phyloP scores from a whole-genome alignment of 805 yeast genomes.

The Saccharomycopsis sp. region DNA sequence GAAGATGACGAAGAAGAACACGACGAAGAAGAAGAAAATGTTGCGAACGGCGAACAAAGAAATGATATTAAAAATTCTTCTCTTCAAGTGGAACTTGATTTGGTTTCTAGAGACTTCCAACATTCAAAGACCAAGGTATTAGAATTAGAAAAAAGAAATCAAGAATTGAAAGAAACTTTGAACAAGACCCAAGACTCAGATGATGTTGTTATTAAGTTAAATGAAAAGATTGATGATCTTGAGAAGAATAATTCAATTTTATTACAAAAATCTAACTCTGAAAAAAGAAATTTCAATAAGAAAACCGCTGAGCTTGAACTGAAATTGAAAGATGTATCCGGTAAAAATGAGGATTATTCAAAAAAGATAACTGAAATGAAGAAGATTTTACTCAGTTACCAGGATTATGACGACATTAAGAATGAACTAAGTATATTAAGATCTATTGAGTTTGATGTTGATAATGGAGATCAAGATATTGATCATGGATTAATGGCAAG shows the following conservation, averaged over 20 bases:
- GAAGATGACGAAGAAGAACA: conserved; percentile 26
- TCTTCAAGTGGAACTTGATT: conserved; percentile 38
- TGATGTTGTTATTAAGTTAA: conserved; percentile 21
- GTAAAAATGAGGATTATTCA: conserved; percentile 37
- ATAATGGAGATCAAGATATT: conserved; percentile 27
- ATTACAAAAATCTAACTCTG: conserved; percentile 28
- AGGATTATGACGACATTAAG: conserved; percentile 77
- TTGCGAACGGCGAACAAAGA: conserved; percentile 24
- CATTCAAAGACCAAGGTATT: conserved; percentile 56
- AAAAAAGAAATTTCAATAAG: conserved; percentile 24
- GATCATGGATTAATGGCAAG: conserved; percentile 61
- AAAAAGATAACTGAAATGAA: conserved; percentile 46
- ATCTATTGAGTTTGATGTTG: conserved; percentile 66
- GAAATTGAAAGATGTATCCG: conserved; percentile 32
- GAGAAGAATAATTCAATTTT: conserved; percentile 23
- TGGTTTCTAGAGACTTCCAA: conserved; percentile 71
- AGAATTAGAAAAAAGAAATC: conserved; percentile 73
- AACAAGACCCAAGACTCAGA: conserved; percentile 22
- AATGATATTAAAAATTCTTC: conserved; percentile 6
- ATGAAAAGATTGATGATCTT: conserved; percentile 25
- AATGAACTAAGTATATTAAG: conserved; percentile 66
- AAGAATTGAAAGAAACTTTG: conserved; percentile 61
- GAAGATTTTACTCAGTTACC: conserved; percentile 40
- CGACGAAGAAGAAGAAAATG: conserved; percentile 8
- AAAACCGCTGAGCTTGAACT: conserved; percentile 24